Evolutionary conservation across 306 rosid species (phyloP), one percentile per base, ranked within the genome.

Genomic region (Quercus glauca): DNA sequence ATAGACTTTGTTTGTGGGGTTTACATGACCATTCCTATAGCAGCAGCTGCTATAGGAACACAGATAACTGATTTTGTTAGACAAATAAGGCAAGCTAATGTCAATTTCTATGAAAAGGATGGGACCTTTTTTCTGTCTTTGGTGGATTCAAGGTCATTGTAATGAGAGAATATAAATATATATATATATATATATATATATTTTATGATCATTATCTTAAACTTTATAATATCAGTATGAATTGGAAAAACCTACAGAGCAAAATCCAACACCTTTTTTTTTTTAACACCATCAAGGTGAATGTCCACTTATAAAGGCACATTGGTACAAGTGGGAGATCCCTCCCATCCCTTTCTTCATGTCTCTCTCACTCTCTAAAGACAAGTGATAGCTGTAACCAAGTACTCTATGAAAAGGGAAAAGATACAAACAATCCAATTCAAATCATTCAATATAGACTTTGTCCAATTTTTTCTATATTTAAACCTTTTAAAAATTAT

Each of bases 301-400:
- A 73, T 76, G 72, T 64, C 70, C 41, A 64, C 69, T 25, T 63
- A 64, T 11, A 29, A 64, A 64, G 70, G 21, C 23, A 64, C 21
- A 31, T 3, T 5, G 15, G 70, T 64, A 29, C 70, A 6, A 64
- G 70, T 64, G 70, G 21, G 13, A 28, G 17, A 11, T 26, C 35
- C 15, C 53, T 13, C 53, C 53, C 53, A 49, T 77, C 61, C 51
- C 11, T 41, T 41, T 41, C 45, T 41, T 8, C 45, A 41, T 41
- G 45, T 56, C 58, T 55, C 73, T 79, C 26, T 71, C 79, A 74
- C 5, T 31, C 19, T 25, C 3, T 6, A 26, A 61, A 14, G 6
- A 61, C 20, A 84, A 80, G 78, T 85, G 82, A 82, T 87, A 87
- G 91, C 91, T 87, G 91, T 83, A 87, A 29, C 67, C 91, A 87